Conservation (phyloP, 257 asterid genomes). For the Avicennia marina region DNA sequence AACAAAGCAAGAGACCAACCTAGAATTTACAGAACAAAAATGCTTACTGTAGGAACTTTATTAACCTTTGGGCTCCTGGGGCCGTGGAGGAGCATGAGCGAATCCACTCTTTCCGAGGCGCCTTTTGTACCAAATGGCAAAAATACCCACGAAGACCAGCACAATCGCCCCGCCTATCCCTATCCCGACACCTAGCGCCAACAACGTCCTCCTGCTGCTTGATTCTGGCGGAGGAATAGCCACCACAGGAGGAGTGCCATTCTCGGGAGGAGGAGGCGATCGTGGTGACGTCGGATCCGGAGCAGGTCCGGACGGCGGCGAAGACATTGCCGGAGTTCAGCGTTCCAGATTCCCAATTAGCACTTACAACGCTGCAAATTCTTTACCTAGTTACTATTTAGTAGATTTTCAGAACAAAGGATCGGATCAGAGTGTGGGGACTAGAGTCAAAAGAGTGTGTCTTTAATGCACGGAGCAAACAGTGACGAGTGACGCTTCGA, state of each 20-base stretch:
- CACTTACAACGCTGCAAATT: neutral
- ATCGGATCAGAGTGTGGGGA: too few species aligned
- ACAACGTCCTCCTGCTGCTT: slow-evolving; percentile 28
- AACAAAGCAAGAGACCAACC: neutral
- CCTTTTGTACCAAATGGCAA: slow-evolving; percentile 61
- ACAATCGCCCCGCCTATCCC: slow-evolving; percentile 79
- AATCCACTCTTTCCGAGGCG: slow-evolving; percentile 27
- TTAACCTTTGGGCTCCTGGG: slow-evolving; percentile 51
- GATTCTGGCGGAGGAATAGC: slow-evolving; percentile 23
- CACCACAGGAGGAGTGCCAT: slow-evolving; percentile 18
- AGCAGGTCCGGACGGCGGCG: slow-evolving; percentile 30
- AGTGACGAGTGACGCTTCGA: too few species aligned
- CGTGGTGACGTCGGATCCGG: slow-evolving; percentile 22
- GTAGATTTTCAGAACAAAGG: too few species aligned
- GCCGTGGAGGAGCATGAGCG: slow-evolving; percentile 23
- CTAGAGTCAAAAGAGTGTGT: too few species aligned
- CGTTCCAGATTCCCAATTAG: too few species aligned
- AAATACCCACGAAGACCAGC: slow-evolving; percentile 63
- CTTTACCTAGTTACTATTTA: too few species aligned
- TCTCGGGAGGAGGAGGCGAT: slow-evolving; percentile 26
- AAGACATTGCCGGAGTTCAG: slow-evolving; percentile 31
- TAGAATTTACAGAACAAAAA: neutral
- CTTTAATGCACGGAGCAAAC: too few species aligned
- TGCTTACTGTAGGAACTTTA: slow-evolving; percentile 1
- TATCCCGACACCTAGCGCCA: slow-evolving; percentile 80